These are phyloP conservation scores for Chaetomium strumarium DNA, from an alignment of 2,329 filamentous ascomycete genomes.

Conservation along the genomic window DNA sequence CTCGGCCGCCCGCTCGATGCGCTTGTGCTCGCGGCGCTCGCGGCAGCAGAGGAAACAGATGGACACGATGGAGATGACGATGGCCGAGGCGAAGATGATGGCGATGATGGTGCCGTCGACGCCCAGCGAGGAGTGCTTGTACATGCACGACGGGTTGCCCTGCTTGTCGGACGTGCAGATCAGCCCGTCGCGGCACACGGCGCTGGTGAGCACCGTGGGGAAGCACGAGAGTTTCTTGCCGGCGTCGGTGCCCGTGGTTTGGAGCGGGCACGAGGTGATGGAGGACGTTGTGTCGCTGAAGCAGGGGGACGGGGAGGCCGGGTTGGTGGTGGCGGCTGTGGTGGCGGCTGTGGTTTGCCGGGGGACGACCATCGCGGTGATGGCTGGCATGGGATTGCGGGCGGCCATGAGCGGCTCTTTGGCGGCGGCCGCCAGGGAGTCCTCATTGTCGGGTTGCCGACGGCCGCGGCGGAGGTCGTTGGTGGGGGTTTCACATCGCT, in stretches of 20 bases:
- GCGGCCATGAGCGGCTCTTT: conserved; percentile 1
- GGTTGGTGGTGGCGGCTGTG: conserved; percentile 4
- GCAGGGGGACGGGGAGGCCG: conserved; percentile 23
- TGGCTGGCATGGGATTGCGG: conserved; percentile 4
- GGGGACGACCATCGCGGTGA: conserved; percentile 10
- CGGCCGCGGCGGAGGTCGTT: conserved; percentile 23
- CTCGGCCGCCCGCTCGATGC: conserved; percentile 41
- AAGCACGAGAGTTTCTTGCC: conserved; percentile 35
- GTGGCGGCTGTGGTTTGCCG: conserved; percentile 7
- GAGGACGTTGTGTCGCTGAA: conserved; percentile 30
- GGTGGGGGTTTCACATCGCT: conserved; percentile 27
- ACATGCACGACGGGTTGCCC: conserved; percentile 41
- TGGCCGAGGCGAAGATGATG: conserved; percentile 40
- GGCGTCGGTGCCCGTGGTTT: conserved; percentile 32
- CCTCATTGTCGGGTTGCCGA: conserved; percentile 3
- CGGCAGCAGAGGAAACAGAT: conserved; percentile 48
- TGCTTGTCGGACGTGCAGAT: conserved; percentile 39
- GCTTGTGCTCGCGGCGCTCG: conserved; percentile 42
- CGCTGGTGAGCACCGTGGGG: conserved; percentile 30
- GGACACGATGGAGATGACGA: conserved; percentile 34
- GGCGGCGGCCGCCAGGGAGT: conserved; percentile 1
- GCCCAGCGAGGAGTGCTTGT: conserved; percentile 35
- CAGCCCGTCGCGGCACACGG: conserved; percentile 38
- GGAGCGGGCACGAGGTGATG: conserved; percentile 36
- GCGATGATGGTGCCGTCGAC: conserved; percentile 43